phyloP scores from a whole-genome alignment of 345 rosid species.

The Clarkia xantiana region DNA sequence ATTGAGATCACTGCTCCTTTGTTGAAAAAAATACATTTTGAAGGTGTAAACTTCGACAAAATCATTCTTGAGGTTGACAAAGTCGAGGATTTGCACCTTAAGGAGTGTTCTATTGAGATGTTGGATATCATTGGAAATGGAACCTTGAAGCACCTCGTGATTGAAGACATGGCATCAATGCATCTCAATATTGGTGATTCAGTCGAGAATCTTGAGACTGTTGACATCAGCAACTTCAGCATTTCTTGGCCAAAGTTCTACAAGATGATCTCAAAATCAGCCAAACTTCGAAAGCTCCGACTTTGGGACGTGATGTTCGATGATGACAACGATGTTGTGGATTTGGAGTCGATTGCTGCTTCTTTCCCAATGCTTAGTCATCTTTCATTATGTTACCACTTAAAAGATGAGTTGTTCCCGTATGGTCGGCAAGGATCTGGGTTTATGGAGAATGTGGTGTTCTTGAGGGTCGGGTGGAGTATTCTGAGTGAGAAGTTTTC shows the following conservation, averaged over 20 bases:
- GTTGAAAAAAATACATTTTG: slow-evolving; percentile 47
- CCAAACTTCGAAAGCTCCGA: slow-evolving; percentile 52
- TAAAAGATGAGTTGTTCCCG: slow-evolving; percentile 43
- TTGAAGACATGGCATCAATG: slow-evolving; percentile 48
- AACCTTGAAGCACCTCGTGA: slow-evolving; percentile 55
- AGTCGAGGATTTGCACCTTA: slow-evolving; percentile 58
- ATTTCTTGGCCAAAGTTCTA: slow-evolving; percentile 63
- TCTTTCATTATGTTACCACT: slow-evolving; percentile 55
- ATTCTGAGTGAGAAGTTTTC: slow-evolving; percentile 46
- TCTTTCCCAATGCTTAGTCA: slow-evolving; percentile 53
- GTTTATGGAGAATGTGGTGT: slow-evolving; percentile 36
- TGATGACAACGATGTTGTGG: slow-evolving; percentile 20
- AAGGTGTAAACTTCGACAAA: slow-evolving; percentile 56
- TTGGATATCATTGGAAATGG: slow-evolving; percentile 77
- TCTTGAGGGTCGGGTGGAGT: slow-evolving; percentile 70
- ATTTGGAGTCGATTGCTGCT: slow-evolving; percentile 53
- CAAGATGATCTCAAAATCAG: slow-evolving; percentile 62
- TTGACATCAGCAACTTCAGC: slow-evolving; percentile 60
- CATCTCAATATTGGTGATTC: slow-evolving; percentile 66
- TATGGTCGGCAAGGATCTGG: slow-evolving; percentile 48
- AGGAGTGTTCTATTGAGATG: slow-evolving; percentile 52
- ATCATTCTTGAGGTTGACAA: slow-evolving; percentile 64
- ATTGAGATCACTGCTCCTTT: slow-evolving; percentile 50
- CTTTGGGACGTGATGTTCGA: slow-evolving; percentile 71
- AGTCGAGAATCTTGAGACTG: slow-evolving; percentile 46